These are phyloP conservation scores for Craspedostauros australis DNA, from an alignment of 108 stramenopile genomes.

Conservation along the genomic window DNA sequence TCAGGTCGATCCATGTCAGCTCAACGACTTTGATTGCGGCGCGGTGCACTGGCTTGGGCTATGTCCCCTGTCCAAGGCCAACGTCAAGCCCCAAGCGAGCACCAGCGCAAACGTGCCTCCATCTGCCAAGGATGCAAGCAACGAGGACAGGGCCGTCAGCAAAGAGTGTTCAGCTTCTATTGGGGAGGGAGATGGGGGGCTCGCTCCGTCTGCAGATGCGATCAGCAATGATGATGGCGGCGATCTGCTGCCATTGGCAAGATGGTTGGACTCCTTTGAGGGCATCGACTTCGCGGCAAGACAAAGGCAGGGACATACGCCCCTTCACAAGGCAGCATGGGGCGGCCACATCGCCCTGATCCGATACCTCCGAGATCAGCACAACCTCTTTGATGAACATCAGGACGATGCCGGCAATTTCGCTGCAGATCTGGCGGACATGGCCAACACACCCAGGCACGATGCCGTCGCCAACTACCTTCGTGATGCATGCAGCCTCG, in stretches of 20 bases:
- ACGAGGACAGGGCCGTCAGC: conserved; percentile 4
- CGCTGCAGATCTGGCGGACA: conserved; percentile 74
- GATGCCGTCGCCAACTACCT: conserved; percentile 42
- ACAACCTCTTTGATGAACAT: conserved; percentile 55
- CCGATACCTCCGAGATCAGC: conserved; percentile 49
- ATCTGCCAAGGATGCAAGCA: conserved; percentile 22
- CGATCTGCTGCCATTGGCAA: conserved; percentile 28
- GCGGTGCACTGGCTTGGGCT: conserved; percentile 76
- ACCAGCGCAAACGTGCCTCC: neutral
- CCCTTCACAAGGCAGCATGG: conserved; percentile 81
- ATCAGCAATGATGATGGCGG: conserved; percentile 1
- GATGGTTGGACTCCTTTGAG: conserved; percentile 18
- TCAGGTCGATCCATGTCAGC: conserved; percentile 37
- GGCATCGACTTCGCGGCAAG: conserved; percentile 12
- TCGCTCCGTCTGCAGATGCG: neutral
- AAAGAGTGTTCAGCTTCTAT: no score
- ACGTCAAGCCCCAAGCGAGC: neutral
- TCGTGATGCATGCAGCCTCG: conserved; percentile 46
- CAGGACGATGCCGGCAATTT: conserved; percentile 75
- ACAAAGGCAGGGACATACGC: conserved; percentile 60
- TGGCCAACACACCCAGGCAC: conserved; percentile 65
- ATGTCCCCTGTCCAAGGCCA: conserved; percentile 28
- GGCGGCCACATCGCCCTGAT: conserved; percentile 64
- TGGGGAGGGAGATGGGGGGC: no score
- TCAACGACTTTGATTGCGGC: conserved; percentile 76